Conservation (phyloP, 805 yeast species). For the Saccharomycopsis babjevae region DNA sequence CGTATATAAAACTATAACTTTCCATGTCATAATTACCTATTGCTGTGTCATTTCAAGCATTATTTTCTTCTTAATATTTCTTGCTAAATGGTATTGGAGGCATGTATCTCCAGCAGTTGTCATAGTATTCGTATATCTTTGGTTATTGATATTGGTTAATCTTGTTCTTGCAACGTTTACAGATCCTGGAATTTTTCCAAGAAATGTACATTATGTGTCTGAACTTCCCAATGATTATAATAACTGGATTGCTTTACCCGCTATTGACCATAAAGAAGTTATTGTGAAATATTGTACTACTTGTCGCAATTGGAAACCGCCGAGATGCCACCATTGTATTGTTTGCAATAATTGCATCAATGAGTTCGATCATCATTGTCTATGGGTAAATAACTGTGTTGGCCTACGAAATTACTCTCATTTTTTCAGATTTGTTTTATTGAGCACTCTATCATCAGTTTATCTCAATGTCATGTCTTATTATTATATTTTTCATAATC, state of each 20-base stretch:
- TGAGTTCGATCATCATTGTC: conserved; percentile 61
- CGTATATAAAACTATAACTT: conserved; percentile 28
- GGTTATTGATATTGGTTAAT: conserved; percentile 39
- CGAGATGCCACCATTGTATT: conserved; percentile 66
- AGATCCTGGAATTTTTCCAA: conserved; percentile 67
- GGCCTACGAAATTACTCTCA: conserved; percentile 64
- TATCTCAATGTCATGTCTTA: conserved; percentile 26
- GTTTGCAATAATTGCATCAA: conserved; percentile 55
- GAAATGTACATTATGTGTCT: conserved; percentile 38
- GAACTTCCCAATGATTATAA: conserved; percentile 49
- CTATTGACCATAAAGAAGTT: conserved; percentile 21
- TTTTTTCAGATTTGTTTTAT: conserved; percentile 42
- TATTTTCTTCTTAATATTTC: conserved; percentile 45
- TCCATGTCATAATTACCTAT: conserved; percentile 33
- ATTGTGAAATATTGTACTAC: conserved; percentile 48
- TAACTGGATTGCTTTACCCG: conserved; percentile 39
- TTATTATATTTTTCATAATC: conserved; percentile 24
- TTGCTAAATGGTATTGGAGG: conserved; percentile 45
- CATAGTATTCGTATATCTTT: conserved; percentile 47
- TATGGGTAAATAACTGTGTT: conserved; percentile 64
- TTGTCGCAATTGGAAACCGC: conserved; percentile 69
- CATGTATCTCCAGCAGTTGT: conserved; percentile 45
- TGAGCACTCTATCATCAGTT: conserved; percentile 25
- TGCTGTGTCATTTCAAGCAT: conserved; percentile 33
- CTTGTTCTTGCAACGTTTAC: conserved; percentile 44